Evolutionary conservation across 805 yeast species (phyloP).

Genomic region (Myxozyma kluyveri): DNA sequence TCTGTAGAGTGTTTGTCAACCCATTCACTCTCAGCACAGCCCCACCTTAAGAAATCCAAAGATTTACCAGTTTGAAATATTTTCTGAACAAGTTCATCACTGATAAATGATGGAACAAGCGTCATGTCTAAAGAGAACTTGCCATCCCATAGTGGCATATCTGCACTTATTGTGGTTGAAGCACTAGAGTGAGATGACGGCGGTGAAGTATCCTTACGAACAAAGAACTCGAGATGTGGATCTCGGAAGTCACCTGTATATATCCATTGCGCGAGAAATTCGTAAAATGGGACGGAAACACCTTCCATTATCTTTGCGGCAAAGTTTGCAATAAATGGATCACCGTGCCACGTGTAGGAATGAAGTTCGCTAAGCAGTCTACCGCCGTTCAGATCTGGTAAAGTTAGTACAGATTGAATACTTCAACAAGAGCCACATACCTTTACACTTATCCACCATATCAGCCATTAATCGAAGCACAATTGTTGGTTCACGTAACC

Average conservation of each 20-base stretch:
- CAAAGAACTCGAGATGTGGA: slow-evolving; percentile 62
- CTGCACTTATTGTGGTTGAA: slow-evolving; percentile 7
- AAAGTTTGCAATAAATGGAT: slow-evolving; percentile 47
- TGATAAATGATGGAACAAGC: slow-evolving; percentile 44
- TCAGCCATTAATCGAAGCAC: slow-evolving; percentile 57
- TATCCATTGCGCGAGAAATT: slow-evolving; percentile 64
- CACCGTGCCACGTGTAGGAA: slow-evolving; percentile 61
- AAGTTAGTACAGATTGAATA: not conserved
- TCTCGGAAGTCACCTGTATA: slow-evolving; percentile 60
- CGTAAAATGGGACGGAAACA: slow-evolving; percentile 58
- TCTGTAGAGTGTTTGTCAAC: slow-evolving; percentile 31
- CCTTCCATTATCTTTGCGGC: slow-evolving; percentile 47
- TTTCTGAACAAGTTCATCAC: slow-evolving; percentile 32
- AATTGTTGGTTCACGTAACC: slow-evolving; percentile 52
- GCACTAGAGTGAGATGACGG: slow-evolving; percentile 29
- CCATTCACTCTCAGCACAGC: slow-evolving; percentile 72
- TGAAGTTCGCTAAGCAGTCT: slow-evolving; percentile 55
- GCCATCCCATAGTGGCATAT: slow-evolving; percentile 27
- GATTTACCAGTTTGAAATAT: slow-evolving; percentile 62
- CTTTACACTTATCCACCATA: slow-evolving; percentile 41
- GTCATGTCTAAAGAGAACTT: slow-evolving; percentile 31
- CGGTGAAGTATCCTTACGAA: slow-evolving; percentile 22
- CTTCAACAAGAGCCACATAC: not conserved
- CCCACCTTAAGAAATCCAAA: slow-evolving; percentile 57
- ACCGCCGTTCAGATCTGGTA: slow-evolving; percentile 41